Percentiles rank a stretch among this genome's conserved stretches.
Evolutionary conservation across 495 filamentous ascomycete species (phyloP).

Genomic region (Hypoxylon subgilvum): DNA sequence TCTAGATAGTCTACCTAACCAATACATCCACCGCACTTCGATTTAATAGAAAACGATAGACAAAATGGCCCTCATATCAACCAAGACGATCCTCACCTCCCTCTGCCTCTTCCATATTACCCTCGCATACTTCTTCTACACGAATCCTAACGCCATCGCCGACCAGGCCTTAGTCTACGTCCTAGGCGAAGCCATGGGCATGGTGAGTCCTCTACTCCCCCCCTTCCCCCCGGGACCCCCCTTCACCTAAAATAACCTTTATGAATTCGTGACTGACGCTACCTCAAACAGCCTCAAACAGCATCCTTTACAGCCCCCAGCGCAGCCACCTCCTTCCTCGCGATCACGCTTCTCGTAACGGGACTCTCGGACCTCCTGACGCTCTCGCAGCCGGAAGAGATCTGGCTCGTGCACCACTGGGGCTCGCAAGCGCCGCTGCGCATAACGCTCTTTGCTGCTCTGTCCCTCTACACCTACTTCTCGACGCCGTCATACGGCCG

Average conservation of each 20-base stretch:
- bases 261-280: not conserved
- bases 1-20: slow-evolving; percentile 5
- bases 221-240: no score
- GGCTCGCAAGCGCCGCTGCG: slow-evolving; percentile 71
- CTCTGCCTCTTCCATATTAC: slow-evolving; percentile 82
- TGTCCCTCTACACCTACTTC: slow-evolving; percentile 74
- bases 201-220: slow-evolving; percentile 59
- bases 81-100: slow-evolving; percentile 75
- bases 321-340: slow-evolving; percentile 73
- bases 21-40: not conserved
- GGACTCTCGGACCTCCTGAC: slow-evolving; percentile 77
- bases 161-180: slow-evolving; percentile 84
- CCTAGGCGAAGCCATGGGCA: slow-evolving; percentile 78
- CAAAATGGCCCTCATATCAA: slow-evolving; percentile 78
- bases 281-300: slow-evolving; percentile 46
- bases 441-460: slow-evolving; percentile 65
- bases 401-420: slow-evolving; percentile 67
- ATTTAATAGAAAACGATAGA: not conserved
- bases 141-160: slow-evolving; percentile 68
- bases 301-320: slow-evolving; percentile 67
- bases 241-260: no score
- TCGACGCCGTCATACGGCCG: slow-evolving; percentile 46
- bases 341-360: slow-evolving; percentile 67
- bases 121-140: slow-evolving; percentile 81
- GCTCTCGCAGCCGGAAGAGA: slow-evolving; percentile 72